Base-by-base conservation (phyloP, 2,329 filamentous ascomycete genomes). In the Arthrobotrys musiformis region DNA sequence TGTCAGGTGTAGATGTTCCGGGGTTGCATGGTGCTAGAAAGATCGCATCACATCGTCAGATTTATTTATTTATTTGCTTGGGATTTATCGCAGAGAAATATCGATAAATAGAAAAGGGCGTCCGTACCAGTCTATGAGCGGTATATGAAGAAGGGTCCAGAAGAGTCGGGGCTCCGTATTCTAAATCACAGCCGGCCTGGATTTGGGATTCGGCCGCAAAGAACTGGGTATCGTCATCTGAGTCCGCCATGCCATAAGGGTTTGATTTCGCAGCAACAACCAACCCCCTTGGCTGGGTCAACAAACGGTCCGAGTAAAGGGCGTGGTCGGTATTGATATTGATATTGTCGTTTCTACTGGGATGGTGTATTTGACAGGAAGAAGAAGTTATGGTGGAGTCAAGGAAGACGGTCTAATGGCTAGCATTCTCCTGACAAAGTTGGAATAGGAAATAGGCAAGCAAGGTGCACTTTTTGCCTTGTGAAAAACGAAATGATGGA, bases 1-100 rank as follows among this genome's bases (percentile, higher is more conserved):
- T 35, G 80, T 81, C 17, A 81, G 15, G 56, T 81, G 80, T 37
- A 81, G 67, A 73, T 81, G 80, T 35, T 78, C 67, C 64, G 79
- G 79, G 15, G 79, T 81, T 60, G 78, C 80, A 70, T 81, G 80
- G 50, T 81, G 79, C 80, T 81, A 24, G 35, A 30, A 7, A 42
- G 15, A 35, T n/a, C n/a, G n/a, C n/a, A 42, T 48, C 19, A 22
- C 19, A 48, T 48, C 44, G 19, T 48, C 19, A 48, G 44, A 1
- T 8, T 19, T 42, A n/a, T n/a, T n/a, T n/a, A n/a, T n/a, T n/a
- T n/a, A n/a, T 35, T 35, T 35, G 30, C 30, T 35, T 35, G 5
- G 30, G n/a, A n/a, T n/a, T n/a, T n/a, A 24, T 15, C 5, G 13
- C 5, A 52, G n/a, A n/a, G 6, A 30, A 30, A 26, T 9, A 26